Evolutionary conservation across 805 yeast species (phyloP).

Genomic region (Candida hungchunana): DNA sequence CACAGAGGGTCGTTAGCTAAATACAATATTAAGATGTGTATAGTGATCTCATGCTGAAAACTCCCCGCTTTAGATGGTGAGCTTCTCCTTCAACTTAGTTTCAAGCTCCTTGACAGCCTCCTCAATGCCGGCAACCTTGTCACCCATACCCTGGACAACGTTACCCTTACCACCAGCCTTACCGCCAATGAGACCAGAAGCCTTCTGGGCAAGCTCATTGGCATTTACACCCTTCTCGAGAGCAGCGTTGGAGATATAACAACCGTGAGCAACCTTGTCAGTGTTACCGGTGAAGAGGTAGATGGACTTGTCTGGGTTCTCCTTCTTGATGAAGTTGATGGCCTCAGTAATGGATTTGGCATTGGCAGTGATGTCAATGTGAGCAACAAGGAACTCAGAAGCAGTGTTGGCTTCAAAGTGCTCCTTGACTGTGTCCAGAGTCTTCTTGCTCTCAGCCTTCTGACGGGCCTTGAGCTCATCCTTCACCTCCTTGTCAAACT

Average conservation of each 20-base stretch:
- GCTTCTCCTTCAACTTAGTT: constrained; percentile 55
- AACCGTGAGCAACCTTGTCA: constrained; percentile 91
- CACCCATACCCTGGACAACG: constrained; percentile 96
- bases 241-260: constrained; percentile 74
- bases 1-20: not conserved
- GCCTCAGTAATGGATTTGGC: constrained; percentile 96
- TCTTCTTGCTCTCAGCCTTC: constrained; percentile 81
- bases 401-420: constrained; percentile 55
- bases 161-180: constrained; percentile 98
- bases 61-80: constrained; percentile 25
- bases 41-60: not conserved
- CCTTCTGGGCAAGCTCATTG: constrained; percentile 67
- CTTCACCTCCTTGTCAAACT: constrained; percentile 79
- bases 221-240: constrained; percentile 69
- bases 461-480: constrained; percentile 86
- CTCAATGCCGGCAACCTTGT: constrained; percentile 61
- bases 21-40: not conserved
- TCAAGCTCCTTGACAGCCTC: constrained; percentile 72
- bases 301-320: constrained; percentile 67
- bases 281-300: constrained; percentile 73
- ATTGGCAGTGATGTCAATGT: constrained; percentile 68
- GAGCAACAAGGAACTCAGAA: constrained; percentile 59
- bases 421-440: constrained; percentile 68
- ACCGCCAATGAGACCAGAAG: constrained; percentile 80
- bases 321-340: constrained; percentile 74